Conservation (phyloP, 257 asterid genomes). For the Jacaranda mimosifolia region DNA sequence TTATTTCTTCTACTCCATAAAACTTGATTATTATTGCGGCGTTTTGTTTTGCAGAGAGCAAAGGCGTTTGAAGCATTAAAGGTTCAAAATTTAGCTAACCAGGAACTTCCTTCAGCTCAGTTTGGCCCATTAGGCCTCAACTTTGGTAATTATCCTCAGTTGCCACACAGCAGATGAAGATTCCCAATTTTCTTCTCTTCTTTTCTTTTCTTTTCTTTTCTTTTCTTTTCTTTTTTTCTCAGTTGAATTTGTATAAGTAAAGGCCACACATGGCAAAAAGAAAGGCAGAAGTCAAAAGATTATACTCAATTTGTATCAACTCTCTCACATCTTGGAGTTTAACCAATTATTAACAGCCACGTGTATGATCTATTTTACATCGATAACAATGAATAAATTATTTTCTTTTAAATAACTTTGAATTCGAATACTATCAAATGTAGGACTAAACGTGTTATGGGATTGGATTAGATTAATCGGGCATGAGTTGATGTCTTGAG, state of each 20-base stretch:
- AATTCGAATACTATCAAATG: neutral
- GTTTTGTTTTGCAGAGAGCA: conserved; percentile 55
- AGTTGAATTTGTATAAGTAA: conserved; percentile 40
- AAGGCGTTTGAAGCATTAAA: conserved; percentile 67
- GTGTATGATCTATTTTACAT: conserved; percentile 7
- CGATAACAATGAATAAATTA: neutral
- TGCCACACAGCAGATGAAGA: conserved; percentile 58
- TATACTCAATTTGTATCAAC: conserved; percentile 34
- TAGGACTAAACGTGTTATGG: neutral
- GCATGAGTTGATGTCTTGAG: neutral
- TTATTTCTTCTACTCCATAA: neutral
- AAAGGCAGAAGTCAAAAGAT: conserved; percentile 14
- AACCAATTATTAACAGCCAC: conserved; percentile 34
- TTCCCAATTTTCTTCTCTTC: conserved; percentile 7
- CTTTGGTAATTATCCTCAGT: conserved; percentile 52
- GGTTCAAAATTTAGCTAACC: conserved; percentile 51
- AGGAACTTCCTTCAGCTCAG: conserved; percentile 49
- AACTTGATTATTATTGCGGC: neutral
- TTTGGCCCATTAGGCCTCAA: conserved; percentile 47
- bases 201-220: too few relatives aligned
- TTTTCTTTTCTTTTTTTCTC: neutral
- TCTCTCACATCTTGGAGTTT: conserved; percentile 27
- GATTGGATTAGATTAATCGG: neutral
- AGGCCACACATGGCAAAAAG: conserved; percentile 15
- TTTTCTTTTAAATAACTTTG: neutral